Evolutionary conservation across 345 rosid species (phyloP), one percentile per base, ranked within the genome.

Genomic region (Lumnitzera littorea): DNA sequence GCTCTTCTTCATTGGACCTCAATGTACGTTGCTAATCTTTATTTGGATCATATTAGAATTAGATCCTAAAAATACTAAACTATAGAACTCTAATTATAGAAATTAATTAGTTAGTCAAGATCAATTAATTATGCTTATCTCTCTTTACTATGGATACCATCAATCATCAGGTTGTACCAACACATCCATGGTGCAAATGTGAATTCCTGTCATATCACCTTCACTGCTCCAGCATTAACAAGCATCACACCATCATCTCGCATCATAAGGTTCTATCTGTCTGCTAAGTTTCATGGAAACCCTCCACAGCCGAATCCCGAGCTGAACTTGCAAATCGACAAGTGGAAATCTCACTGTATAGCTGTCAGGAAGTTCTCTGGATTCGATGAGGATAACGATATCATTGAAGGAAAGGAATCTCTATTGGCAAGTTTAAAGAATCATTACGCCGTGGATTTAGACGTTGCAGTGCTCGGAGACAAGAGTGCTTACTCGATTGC

Each of bases 191-290:
- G 83, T 16, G 79, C 57, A 9, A 81, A 81, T 62, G 57, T 60
- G 11, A 67, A 78, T 60, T 24, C 68, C 15, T 23, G 66, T 46
- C 56, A 16, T 15, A 46, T 78, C 12, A 11, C 53, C 12, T 62
- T 73, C 50, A 82, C 81, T 12, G 79, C 79, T 62, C 86, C 83
- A 13, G 81, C 73, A 23, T 20, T 78, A 50, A 81, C 86, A 55
- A 78, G 48, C 62, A 36, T 71, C 15, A 49, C 10, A 5, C 57
- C 55, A 12, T 60, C 69, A 4, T 4, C 71, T 55, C 11, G 55
- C 60, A 23, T 8, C 3, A 50, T 76, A 54, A 72, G 56, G 58
- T 25, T 67, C 47, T 74, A 52, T 31, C 41, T 79, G 10, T 15
- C 75, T 2, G 50, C 61, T 3, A n/a, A 62, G 24, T 62, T 41